Evolutionary conservation across 495 filamentous ascomycete species (phyloP).

Genomic region (Talaromyces ruber): DNA sequence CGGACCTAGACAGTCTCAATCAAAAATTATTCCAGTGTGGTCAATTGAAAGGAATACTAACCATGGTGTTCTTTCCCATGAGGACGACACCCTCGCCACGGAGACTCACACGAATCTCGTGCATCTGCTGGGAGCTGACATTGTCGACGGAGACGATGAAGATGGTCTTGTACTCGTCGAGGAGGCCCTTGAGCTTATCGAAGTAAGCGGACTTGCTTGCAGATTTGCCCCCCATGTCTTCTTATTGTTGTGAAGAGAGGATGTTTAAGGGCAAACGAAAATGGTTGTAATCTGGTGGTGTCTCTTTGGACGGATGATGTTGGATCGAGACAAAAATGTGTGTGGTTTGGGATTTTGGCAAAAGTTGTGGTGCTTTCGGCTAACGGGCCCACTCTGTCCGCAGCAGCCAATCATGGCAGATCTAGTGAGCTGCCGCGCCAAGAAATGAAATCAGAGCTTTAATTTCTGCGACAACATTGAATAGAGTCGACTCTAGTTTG

Average conservation of each 20-base stretch:
- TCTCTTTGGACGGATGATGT: slow-evolving; percentile 21
- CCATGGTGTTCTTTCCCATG: slow-evolving; percentile 99
- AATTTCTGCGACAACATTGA: slow-evolving; percentile 1
- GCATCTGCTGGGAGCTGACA: slow-evolving; percentile 99
- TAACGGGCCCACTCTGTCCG: slow-evolving; percentile 18
- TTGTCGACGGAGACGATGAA: slow-evolving; percentile 97
- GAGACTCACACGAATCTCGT: slow-evolving; percentile 91
- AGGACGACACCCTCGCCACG: slow-evolving; percentile 86
- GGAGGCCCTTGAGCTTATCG: slow-evolving; percentile 93
- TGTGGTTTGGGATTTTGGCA: slow-evolving; percentile 17
- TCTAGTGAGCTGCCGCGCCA: slow-evolving; percentile 2
- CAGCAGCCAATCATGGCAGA: background rate
- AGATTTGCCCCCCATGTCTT: slow-evolving; percentile 99
- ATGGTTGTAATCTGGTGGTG: slow-evolving; percentile 7
- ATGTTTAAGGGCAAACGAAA: slow-evolving; percentile 78
- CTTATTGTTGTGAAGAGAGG: slow-evolving; percentile 85
- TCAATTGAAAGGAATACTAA: slow-evolving; percentile 22
- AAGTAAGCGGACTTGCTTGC: slow-evolving; percentile 95
- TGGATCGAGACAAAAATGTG: slow-evolving; percentile 14
- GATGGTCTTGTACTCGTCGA: slow-evolving; percentile 86
- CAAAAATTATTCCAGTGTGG: background rate
- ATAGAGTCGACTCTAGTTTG: slow-evolving; percentile 14
- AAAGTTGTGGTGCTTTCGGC: slow-evolving; percentile 30
- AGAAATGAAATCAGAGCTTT: slow-evolving; percentile 10
- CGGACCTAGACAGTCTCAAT: slow-evolving; percentile 54